Conservation (phyloP, 2,329 filamentous ascomycete species). For the Aspergillus eucalypticola region DNA sequence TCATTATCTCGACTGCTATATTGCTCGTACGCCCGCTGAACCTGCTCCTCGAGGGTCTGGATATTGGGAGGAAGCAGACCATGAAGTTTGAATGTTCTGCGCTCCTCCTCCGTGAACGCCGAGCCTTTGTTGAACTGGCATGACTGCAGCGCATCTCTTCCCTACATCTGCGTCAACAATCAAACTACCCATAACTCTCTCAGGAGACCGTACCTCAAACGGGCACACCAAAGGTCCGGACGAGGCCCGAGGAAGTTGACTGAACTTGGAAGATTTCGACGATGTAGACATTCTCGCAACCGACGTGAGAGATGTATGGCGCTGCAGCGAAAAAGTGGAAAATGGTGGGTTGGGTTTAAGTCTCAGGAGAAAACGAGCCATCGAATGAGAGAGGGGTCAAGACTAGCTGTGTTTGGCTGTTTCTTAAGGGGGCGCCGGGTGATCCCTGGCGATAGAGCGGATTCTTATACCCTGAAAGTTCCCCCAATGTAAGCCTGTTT, state of each 20-base stretch:
- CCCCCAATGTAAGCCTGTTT: background rate
- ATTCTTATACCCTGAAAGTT: background rate
- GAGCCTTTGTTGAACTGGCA: slow-evolving; percentile 82
- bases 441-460: background rate
- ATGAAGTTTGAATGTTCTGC: slow-evolving; percentile 67
- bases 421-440: background rate
- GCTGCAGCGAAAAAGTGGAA: background rate
- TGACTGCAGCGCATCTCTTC: slow-evolving; percentile 61
- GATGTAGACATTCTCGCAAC: slow-evolving; percentile 14
- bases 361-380: background rate
- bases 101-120: slow-evolving; percentile 70
- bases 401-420: background rate
- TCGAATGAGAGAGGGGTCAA: background rate
- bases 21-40: slow-evolving; percentile 75
- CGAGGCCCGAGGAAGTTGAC: slow-evolving; percentile 33
- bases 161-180: slow-evolving; percentile 26
- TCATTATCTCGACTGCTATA: slow-evolving; percentile 64
- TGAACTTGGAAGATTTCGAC: slow-evolving; percentile 26
- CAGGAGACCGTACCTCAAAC: slow-evolving; percentile 21
- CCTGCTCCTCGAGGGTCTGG: slow-evolving; percentile 75
- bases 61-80: slow-evolving; percentile 72
- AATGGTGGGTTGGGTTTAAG: background rate
- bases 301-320: background rate
- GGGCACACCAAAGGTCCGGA: slow-evolving; percentile 33
- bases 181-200: background rate